Evolutionary conservation across 2,329 filamentous ascomycete species (phyloP).

Genomic region (Aspergillus oerlinghausenensis): DNA sequence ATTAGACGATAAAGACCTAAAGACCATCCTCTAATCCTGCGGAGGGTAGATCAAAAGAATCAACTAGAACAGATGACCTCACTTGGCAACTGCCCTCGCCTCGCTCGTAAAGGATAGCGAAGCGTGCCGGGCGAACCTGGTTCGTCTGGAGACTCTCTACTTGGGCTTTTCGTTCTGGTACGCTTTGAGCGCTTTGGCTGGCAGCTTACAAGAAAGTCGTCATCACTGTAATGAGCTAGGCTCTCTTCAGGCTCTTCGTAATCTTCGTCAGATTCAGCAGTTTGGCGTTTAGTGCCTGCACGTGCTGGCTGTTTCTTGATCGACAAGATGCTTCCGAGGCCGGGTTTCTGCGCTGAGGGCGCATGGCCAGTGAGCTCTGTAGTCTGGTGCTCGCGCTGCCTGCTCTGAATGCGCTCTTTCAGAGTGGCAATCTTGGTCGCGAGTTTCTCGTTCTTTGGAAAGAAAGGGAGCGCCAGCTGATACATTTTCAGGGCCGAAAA

Average conservation of each 20-base stretch:
- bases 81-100: background rate
- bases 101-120: conserved; percentile 12
- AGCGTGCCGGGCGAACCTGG: conserved; percentile 38
- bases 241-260: conserved; percentile 21
- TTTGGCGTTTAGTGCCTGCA: conserved; percentile 23
- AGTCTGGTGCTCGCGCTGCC: conserved; percentile 14
- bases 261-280: conserved; percentile 30
- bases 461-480: conserved; percentile 75
- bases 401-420: conserved; percentile 45
- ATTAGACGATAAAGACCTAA: background rate
- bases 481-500: conserved; percentile 78
- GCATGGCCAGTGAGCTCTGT: conserved; percentile 12
- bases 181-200: conserved; percentile 27
- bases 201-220: conserved; percentile 18
- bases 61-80: conserved; percentile 37
- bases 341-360: conserved; percentile 18
- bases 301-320: conserved; percentile 25
- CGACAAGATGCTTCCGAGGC: conserved; percentile 31
- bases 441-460: conserved; percentile 79
- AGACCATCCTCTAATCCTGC: background rate
- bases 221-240: conserved; percentile 28
- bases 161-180: conserved; percentile 17
- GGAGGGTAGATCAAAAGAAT: background rate
- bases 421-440: conserved; percentile 51
- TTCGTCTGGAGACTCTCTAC: conserved; percentile 15